phyloP scores from a whole-genome alignment of 306 rosid genomes.

The Castanospermum australe region DNA sequence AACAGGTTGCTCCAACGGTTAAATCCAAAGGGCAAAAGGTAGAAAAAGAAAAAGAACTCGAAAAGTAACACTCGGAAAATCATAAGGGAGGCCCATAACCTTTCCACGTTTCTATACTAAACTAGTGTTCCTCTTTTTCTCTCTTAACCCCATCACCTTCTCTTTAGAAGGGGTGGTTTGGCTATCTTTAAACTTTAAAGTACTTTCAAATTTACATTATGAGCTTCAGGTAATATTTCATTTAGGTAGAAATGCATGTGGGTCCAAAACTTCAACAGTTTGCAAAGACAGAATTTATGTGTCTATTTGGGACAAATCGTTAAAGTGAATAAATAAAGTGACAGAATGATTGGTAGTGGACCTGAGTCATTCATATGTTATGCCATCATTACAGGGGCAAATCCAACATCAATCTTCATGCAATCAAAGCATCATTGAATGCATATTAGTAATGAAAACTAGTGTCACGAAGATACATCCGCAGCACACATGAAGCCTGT shows the following conservation, averaged over 20 bases:
- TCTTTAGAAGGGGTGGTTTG: neutral
- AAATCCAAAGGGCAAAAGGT: slow-evolving; percentile 28
- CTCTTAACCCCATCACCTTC: neutral
- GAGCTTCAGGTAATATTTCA: slow-evolving; percentile 1
- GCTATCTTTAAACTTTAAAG: no score
- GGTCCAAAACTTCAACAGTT: neutral
- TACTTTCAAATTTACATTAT: no score
- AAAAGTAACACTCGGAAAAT: slow-evolving; percentile 13
- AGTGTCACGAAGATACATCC: neutral
- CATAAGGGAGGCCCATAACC: slow-evolving; percentile 1
- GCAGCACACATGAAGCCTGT: no score
- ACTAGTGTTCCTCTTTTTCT: neutral
- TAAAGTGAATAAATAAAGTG: slow-evolving; percentile 6
- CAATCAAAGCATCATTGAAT: slow-evolving; percentile 32
- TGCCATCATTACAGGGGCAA: neutral
- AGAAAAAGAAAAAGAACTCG: slow-evolving; percentile 10
- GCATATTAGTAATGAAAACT: neutral
- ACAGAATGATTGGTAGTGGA: neutral
- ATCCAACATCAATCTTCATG: neutral
- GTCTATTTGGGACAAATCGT: slow-evolving; percentile 12
- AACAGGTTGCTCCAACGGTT: slow-evolving; percentile 29
- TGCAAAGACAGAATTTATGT: slow-evolving; percentile 2
- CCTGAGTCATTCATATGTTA: neutral
- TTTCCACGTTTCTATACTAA: neutral
- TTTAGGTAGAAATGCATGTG: neutral